Evolutionary conservation across 2,329 filamentous ascomycete genomes (phyloP).

Genomic region (Rasamsonia emersonii): DNA sequence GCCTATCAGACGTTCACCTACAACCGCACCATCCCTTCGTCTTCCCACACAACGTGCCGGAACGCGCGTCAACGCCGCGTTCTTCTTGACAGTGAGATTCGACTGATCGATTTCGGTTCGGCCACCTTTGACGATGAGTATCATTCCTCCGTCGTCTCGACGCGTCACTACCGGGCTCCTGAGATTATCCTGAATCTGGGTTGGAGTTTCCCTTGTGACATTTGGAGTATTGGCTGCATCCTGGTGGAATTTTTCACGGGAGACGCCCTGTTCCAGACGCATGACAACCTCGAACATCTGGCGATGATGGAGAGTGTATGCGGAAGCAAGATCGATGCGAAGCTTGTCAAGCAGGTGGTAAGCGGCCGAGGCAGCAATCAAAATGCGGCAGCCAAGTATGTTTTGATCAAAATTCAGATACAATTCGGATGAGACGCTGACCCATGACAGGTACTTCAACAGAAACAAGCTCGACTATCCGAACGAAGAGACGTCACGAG

Average conservation of each 20-base stretch:
- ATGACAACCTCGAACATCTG: slow-evolving; percentile 59
- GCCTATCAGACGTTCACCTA: slow-evolving; percentile 61
- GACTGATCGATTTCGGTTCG: slow-evolving; percentile 59
- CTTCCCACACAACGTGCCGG: slow-evolving; percentile 49
- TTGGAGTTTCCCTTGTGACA: slow-evolving; percentile 61
- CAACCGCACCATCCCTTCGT: slow-evolving; percentile 58
- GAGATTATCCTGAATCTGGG: slow-evolving; percentile 61
- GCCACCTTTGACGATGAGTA: slow-evolving; percentile 62
- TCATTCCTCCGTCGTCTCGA: slow-evolving; percentile 59
- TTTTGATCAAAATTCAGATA: slow-evolving; percentile 14
- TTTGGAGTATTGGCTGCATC: slow-evolving; percentile 63
- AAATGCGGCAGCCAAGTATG: slow-evolving; percentile 51
- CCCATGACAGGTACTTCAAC: slow-evolving; percentile 43
- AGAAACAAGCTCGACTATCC: slow-evolving; percentile 54
- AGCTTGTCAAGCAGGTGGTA: slow-evolving; percentile 46
- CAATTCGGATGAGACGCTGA: slow-evolving; percentile 19
- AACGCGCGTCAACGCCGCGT: slow-evolving; percentile 55
- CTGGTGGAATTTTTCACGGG: slow-evolving; percentile 61
- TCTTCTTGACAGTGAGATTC: slow-evolving; percentile 56
- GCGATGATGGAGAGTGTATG: slow-evolving; percentile 62
- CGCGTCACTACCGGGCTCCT: slow-evolving; percentile 57
- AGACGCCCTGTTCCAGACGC: slow-evolving; percentile 59
- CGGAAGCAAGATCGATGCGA: slow-evolving; percentile 46
- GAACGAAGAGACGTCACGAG: slow-evolving; percentile 53
- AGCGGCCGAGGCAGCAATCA: slow-evolving; percentile 39